Conservation (phyloP, 495 filamentous ascomycete genomes). For the Podospora conica region DNA sequence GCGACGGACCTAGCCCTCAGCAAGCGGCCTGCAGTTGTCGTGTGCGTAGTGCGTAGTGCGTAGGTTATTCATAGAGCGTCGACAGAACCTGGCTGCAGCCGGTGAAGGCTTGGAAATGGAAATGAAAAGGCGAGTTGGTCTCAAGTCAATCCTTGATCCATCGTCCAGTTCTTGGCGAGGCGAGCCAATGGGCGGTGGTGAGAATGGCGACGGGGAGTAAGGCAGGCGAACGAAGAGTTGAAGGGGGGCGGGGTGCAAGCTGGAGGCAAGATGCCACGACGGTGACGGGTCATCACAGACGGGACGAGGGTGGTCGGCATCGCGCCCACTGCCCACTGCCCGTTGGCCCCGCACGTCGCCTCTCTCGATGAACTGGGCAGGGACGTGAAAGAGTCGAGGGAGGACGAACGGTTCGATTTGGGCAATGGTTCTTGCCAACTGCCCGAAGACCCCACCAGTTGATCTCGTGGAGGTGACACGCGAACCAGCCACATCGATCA, state of each 20-base stretch:
- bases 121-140: neutral
- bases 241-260: neutral
- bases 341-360: neutral
- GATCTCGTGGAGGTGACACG: neutral
- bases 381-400: neutral
- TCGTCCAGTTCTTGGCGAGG: neutral
- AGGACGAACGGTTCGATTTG: neutral
- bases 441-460: slow-evolving; percentile 2
- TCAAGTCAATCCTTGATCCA: neutral
- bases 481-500: neutral
- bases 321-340: too few relatives aligned
- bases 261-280: neutral
- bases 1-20: neutral
- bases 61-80: neutral
- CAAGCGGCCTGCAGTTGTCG: neutral
- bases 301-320: neutral
- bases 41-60: too few relatives aligned
- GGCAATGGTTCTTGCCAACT: neutral
- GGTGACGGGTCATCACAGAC: too few relatives aligned
- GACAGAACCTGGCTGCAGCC: neutral
- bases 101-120: neutral
- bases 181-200: neutral
- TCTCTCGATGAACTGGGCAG: neutral
- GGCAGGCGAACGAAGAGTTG: neutral
- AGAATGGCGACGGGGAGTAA: neutral